Evolutionary conservation across 768 basidiomycete genomes (phyloP).

Genomic region (Auricularia heimuer): DNA sequence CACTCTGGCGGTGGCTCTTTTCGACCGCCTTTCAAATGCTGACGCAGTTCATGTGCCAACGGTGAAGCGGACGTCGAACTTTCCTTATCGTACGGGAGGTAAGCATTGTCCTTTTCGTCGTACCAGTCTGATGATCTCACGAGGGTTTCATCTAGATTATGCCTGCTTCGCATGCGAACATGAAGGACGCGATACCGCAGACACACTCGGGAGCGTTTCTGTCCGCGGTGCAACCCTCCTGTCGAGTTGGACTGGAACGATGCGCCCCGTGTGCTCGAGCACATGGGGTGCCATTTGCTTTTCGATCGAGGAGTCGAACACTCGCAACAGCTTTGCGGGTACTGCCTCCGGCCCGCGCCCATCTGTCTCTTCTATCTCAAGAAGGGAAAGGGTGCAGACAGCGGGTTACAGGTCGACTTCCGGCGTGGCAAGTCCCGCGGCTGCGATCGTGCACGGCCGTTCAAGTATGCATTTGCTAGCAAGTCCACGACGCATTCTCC

Average conservation of each 20-base stretch:
- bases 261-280: background rate
- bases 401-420: background rate
- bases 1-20: background rate
- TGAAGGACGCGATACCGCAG: background rate
- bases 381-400: background rate
- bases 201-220: background rate
- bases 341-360: background rate
- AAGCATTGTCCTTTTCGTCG: background rate
- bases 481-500: background rate
- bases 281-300: background rate
- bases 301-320: background rate
- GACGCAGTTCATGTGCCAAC: background rate
- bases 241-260: background rate
- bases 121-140: background rate
- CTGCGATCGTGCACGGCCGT: background rate
- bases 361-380: background rate
- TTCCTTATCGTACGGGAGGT: background rate
- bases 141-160: background rate
- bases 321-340: background rate
- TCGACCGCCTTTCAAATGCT: background rate
- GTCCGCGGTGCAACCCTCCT: background rate
- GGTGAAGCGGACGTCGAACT: background rate
- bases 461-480: background rate
- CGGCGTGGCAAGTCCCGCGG: background rate
- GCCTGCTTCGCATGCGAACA: background rate